Conservation (phyloP, 495 filamentous ascomycete genomes). For the Tetracladium setigerum region DNA sequence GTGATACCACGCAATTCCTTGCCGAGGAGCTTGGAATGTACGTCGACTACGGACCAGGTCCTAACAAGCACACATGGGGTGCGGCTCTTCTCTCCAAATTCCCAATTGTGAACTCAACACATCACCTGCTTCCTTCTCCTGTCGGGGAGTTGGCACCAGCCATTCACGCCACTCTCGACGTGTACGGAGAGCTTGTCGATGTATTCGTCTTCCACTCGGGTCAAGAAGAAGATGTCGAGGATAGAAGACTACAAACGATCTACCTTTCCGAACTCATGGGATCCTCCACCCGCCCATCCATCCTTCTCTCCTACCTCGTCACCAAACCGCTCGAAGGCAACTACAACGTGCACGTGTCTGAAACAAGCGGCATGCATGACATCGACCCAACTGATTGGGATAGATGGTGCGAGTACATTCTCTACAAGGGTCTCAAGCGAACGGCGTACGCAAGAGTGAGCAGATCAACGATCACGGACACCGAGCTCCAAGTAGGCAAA, state of each 20-base stretch:
- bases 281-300: conserved; percentile 66
- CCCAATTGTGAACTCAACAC: conserved; percentile 93
- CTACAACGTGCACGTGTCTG: conserved; percentile 93
- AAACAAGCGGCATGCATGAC: conserved; percentile 84
- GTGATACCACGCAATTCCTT: conserved; percentile 90
- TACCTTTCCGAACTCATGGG: conserved; percentile 90
- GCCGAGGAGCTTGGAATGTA: conserved; percentile 98
- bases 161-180: conserved; percentile 89
- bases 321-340: conserved; percentile 87
- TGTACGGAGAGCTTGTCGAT: conserved; percentile 84
- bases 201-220: conserved; percentile 99
- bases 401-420: conserved; percentile 97
- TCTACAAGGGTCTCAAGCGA: conserved; percentile 83
- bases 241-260: conserved; percentile 79
- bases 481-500: conserved; percentile 94
- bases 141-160: conserved; percentile 94
- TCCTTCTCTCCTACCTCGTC: conserved; percentile 88
- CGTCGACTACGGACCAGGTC: conserved; percentile 92
- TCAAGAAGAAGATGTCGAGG: conserved; percentile 95
- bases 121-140: conserved; percentile 88
- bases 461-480: conserved; percentile 89
- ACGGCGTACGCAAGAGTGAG: conserved; percentile 88
- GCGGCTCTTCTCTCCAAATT: conserved; percentile 90
- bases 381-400: conserved; percentile 94
- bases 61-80: conserved; percentile 99